These are phyloP conservation scores for Stachybotrys chlorohalonatus DNA, from an alignment of 2,329 filamentous ascomycete species.

Conservation along the genomic window DNA sequence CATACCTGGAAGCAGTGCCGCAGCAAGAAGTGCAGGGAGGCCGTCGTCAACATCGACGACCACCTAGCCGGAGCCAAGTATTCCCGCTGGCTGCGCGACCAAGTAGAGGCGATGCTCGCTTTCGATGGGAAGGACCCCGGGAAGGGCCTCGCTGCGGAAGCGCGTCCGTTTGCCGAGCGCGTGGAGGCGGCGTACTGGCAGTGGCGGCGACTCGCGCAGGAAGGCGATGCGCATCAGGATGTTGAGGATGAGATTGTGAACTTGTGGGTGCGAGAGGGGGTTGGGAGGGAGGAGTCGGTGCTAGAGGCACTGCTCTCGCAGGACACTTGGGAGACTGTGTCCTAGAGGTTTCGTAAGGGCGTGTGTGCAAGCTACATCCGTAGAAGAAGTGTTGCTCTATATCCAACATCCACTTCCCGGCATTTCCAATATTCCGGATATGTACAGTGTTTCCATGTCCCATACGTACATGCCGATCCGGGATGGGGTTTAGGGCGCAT, in stretches of 20 bases:
- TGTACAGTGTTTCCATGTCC: no score
- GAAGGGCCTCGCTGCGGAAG: not conserved
- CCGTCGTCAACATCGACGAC: slow-evolving; percentile 20
- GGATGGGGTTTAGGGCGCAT: no score
- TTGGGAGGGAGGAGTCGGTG: not conserved
- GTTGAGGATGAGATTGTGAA: slow-evolving; percentile 12
- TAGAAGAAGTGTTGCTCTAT: no score
- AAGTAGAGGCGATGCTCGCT: slow-evolving; percentile 14
- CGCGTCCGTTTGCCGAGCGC: slow-evolving; percentile 5
- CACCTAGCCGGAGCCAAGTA: slow-evolving; percentile 14
- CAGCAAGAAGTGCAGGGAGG: slow-evolving; percentile 10
- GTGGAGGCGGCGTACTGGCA: slow-evolving; percentile 15
- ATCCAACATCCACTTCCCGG: no score
- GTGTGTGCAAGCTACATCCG: no score
- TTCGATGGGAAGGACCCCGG: slow-evolving; percentile 9
- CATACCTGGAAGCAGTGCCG: slow-evolving; percentile 6
- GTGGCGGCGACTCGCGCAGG: slow-evolving; percentile 20
- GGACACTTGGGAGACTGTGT: not conserved
- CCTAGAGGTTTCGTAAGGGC: not conserved
- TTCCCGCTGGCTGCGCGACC: slow-evolving; percentile 14
- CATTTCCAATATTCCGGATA: no score
- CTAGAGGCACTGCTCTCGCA: not conserved
- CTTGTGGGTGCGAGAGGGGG: not conserved
- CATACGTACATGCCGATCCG: no score
- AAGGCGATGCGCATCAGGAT: slow-evolving; percentile 21